Base-by-base conservation (phyloP, 2,329 filamentous ascomycete species). In the Atkinsonella hypoxylon region DNA sequence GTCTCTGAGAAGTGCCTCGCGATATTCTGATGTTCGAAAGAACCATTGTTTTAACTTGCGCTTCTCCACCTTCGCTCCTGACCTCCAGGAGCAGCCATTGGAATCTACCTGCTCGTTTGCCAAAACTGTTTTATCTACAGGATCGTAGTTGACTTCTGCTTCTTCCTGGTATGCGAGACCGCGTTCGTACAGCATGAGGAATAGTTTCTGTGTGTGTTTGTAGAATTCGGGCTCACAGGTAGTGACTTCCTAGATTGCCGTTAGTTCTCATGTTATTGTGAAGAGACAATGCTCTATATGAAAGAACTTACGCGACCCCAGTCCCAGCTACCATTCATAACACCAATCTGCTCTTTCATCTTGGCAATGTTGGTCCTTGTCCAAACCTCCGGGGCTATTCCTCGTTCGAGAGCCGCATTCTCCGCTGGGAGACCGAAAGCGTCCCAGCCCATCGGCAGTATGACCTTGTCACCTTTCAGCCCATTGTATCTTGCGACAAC, bases 371-470 rank as follows among this genome's bases (percentile, higher is more conserved):
- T 95, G 58, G 75, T 72, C 61, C 74, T 76, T 0, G 89, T 95
- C 89, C 89, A 95, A 8, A 73, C 73, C 8, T 78, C 83, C 1
- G 89, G 89, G 60, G 87, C 79, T 53, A 91, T 76, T 12, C 87
- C 87, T 54, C 85, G 74, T 67, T 94, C 87, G 51, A 94, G 85
- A 9, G 89, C 89, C 17, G 89, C 89, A 69, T 95, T 95, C 67
- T 95, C 89, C 42, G 89, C 89, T 11, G 89, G 89, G 51, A 95
- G 71, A 2, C 89, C 89, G 68, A 95, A 95, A 5, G 88, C 87
- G 72, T 95, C 89, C 89, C 89, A 95, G 11, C 89, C 89, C 77
- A 95, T 95, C n/a, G 89, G 88, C 56, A 95, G 79, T 49, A 94
- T 67, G 32, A 94, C 87, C 50, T 85, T 70, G 57, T 81, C 75